A percentile compares a stretch with the other conserved stretches of the same genome.
These are phyloP conservation scores for Flaveria ramosissima DNA, from an alignment of 129 eudicot species.

Conservation along the genomic window DNA sequence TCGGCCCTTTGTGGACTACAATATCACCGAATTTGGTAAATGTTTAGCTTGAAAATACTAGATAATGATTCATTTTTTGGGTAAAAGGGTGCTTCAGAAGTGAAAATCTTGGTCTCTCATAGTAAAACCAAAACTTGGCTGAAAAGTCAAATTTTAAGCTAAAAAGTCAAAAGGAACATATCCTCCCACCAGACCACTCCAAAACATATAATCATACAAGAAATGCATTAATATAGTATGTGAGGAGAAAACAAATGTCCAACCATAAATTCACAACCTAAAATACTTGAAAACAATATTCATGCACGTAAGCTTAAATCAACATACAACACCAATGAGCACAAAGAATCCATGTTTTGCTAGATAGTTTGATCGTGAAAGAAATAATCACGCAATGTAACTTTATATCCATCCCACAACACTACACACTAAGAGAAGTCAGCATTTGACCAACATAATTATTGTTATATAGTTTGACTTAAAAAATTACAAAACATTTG, in stretches of 20 bases:
- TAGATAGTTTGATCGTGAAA: background rate
- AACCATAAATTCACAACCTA: background rate
- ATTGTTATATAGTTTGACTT: background rate
- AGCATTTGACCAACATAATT: background rate
- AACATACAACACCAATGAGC: background rate
- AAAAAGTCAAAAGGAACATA: constrained; percentile 1
- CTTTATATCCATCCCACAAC: constrained; percentile 2
- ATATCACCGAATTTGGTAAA: constrained; percentile 14
- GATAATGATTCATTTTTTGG: background rate
- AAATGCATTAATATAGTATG: background rate
- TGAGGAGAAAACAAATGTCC: too few relatives aligned
- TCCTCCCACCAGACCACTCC: background rate
- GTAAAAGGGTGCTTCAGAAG: constrained; percentile 4
- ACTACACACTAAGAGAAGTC: background rate
- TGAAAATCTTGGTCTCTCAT: constrained; percentile 1
- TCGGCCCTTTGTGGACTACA: constrained; percentile 74
- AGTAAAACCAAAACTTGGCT: background rate
- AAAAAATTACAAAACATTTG: too few relatives aligned
- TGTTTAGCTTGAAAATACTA: constrained; percentile 15
- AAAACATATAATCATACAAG: background rate
- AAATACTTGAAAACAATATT: background rate
- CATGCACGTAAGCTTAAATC: background rate
- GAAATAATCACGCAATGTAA: background rate
- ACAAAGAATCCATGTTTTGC: constrained; percentile 1
- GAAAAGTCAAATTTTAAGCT: background rate